Evolutionary conservation across 495 filamentous ascomycete genomes (phyloP), one percentile per base, ranked within the genome.

Genomic region (Aspergillus cavernicola): DNA sequence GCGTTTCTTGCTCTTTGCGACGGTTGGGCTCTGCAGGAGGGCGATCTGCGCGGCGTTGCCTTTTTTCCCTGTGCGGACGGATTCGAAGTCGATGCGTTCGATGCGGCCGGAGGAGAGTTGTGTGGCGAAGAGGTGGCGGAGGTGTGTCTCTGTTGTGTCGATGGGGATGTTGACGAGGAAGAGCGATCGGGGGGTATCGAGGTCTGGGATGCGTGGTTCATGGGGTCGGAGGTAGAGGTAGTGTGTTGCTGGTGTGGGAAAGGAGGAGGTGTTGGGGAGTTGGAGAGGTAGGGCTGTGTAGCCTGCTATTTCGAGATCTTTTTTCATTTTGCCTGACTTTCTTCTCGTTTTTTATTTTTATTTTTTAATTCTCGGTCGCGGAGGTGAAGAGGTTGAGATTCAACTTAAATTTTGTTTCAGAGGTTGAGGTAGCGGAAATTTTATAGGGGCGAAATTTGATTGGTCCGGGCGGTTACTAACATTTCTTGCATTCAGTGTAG

Each of bases 111-210:
- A 82, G 26, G 88, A 84, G 22, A 93, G 75, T 36, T 89, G 77
- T 0, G 73, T 73, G 0, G 80, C 70, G 58, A 96, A 90, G 0
- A 98, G 71, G 50, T 80, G 74, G 32, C 89, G 85, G 15, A 97
- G 70, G 60, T 93, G 89, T 0, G 70, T 60, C 42, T 87, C 83
- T 31, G 88, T 95, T 50, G 87, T 83, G 67, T 97, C 92, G 58
- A 90, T 74, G 29, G 93, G 95, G 6, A 92, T 64, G 64, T 98
- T 97, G 55, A 90, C 85, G 19, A 92, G 62, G 71, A 96, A 98
- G 20, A 98, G 78, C 40, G 86, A 87, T 52, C 90, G 84, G 19
- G 79, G 64, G 61, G 91, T 83, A 61, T 86, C 78, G 15, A 81
- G 73, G 10, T 86, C 85, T 13, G 89, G 84, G 20, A 91, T 78